Evolutionary conservation across 495 filamentous ascomycete species (phyloP).

Genomic region (Aspergillus nanangensis): DNA sequence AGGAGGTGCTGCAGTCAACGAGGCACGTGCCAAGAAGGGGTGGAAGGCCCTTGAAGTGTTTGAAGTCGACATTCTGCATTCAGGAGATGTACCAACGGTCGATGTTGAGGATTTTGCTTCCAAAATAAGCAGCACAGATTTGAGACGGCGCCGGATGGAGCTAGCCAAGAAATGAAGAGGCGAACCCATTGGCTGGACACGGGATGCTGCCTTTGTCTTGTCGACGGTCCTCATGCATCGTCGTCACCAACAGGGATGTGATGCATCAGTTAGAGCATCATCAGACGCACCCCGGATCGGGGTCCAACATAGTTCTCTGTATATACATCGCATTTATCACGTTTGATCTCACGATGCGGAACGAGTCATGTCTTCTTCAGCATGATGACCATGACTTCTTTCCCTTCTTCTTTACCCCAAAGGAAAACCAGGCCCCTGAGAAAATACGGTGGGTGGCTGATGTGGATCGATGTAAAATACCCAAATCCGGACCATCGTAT

Average conservation of each 20-base stretch:
- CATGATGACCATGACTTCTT: too few species aligned
- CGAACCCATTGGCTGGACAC: background rate
- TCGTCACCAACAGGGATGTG: background rate
- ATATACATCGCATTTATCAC: too few species aligned
- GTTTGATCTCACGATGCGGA: too few species aligned
- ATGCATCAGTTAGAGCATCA: too few species aligned
- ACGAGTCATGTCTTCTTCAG: too few species aligned
- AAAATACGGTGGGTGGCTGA: too few species aligned
- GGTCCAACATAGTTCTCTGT: too few species aligned
- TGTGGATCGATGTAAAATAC: too few species aligned
- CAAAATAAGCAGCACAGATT: slow-evolving; percentile 88
- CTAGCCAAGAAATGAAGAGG: slow-evolving; percentile 26
- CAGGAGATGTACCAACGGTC: slow-evolving; percentile 50
- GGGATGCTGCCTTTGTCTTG: background rate
- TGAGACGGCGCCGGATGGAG: slow-evolving; percentile 49
- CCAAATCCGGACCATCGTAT: too few species aligned
- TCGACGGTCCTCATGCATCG: background rate
- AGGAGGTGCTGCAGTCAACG: slow-evolving; percentile 81
- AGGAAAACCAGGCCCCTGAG: too few species aligned
- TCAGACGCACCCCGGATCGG: too few species aligned
- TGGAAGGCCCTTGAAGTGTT: slow-evolving; percentile 76
- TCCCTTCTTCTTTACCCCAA: too few species aligned
- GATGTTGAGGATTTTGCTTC: slow-evolving; percentile 56
- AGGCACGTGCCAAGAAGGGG: slow-evolving; percentile 69
- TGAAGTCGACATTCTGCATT: slow-evolving; percentile 87